A percentile compares a stretch with the other conserved stretches of the same genome.
Evolutionary conservation across 805 yeast genomes (phyloP).

Genomic region (Priceomyces carsonii): DNA sequence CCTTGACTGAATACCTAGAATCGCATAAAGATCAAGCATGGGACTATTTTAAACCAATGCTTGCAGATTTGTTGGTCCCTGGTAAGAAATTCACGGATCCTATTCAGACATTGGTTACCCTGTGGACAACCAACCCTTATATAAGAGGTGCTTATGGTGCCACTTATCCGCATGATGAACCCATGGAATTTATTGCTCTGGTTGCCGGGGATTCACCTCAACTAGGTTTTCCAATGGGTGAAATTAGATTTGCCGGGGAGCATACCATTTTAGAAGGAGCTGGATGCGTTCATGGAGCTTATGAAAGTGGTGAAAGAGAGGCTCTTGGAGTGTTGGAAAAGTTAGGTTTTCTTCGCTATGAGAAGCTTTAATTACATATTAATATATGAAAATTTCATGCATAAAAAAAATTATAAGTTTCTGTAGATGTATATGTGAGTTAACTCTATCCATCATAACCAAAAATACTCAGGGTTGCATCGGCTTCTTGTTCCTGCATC

Average conservation of each 20-base stretch:
- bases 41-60: constrained; percentile 57
- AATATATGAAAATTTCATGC: no score
- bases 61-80: constrained; percentile 27
- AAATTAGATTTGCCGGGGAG: constrained; percentile 85
- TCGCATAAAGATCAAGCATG: constrained; percentile 53
- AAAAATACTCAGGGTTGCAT: no score
- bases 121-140: constrained; percentile 82
- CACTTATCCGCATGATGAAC: constrained; percentile 66
- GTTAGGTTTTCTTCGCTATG: no score
- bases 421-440: no score
- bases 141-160: constrained; percentile 84
- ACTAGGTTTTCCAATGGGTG: constrained; percentile 36
- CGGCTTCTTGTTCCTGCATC: no score
- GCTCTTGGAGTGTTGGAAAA: constrained; percentile 37
- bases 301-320: constrained; percentile 69
- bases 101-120: constrained; percentile 45
- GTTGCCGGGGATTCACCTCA: constrained; percentile 45
- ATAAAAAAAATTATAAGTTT: no score
- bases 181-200: constrained; percentile 61
- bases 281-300: constrained; percentile 93
- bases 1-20: constrained; percentile 64
- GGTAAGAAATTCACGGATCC: constrained; percentile 20
- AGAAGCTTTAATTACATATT: no score
- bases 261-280: constrained; percentile 85
- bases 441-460: no score